Evolutionary conservation across 345 rosid species (phyloP), one percentile per base, ranked within the genome.

Genomic region (Hypericum perforatum): DNA sequence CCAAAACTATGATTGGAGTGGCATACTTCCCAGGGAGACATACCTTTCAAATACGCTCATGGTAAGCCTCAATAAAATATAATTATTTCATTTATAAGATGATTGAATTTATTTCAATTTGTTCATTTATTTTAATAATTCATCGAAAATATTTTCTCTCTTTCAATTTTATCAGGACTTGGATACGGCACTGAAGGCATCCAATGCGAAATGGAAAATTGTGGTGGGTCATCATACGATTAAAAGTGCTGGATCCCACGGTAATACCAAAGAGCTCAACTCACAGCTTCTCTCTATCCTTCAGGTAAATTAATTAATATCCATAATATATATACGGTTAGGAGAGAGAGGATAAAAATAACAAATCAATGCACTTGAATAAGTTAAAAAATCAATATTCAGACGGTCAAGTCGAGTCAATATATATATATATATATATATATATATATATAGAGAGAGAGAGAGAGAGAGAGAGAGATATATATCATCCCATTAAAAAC

Each of bases 171-270:
- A 6, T 40, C n/a, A 75, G 76, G 80, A 78, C n/a, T 42, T 82
- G 38, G 65, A 78, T 9, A 37, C 11, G 39, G 69, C 75, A 5
- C 54, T 88, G 36, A 73, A 58, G 64, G 60, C 64, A 39, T 86
- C 92, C 37, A 45, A 7, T 6, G 86, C 88, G 0, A 66, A 65
- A 54, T 86, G 95, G 95, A 83, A 83, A 60, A 71, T 86, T 13
- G 89, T 81, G n/a, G 80, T 86, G 0, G 95, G 95, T 2, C 95
- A 86, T 47, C 95, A 83, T 54, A 76, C 92, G 45, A 83, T 86
- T 14, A 76, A 61, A 63, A 86, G 89, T 44, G 84, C 75, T 0
- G 91, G 91, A 11, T 67, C 74, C 7, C 95, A 86, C n/a, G 81
- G 89, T 6, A 67, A 55, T 57, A 86, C 95, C 11, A 0, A 7